These are phyloP conservation scores for Puccinia sorghi DNA, from an alignment of 1,284 basidiomycete genomes.

Conservation along the genomic window DNA sequence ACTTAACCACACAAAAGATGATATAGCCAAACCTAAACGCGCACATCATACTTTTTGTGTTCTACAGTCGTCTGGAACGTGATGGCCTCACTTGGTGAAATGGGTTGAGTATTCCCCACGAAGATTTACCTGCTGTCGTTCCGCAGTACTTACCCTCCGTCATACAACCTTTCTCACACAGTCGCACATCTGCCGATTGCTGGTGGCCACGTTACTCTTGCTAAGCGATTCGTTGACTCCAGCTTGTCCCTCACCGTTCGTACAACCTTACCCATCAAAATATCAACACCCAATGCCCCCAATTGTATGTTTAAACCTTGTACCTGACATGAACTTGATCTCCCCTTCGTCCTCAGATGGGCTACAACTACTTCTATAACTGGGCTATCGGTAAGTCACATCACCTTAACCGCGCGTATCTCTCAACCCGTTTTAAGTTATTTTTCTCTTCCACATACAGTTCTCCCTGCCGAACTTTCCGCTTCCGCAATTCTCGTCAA, in stretches of 20 bases:
- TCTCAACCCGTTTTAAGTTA: neutral
- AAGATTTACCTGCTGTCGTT: constrained; percentile 60
- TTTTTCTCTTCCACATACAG: constrained; percentile 55
- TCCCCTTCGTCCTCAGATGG: constrained; percentile 21
- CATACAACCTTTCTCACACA: constrained; percentile 63
- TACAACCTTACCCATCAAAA: constrained; percentile 18
- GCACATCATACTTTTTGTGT: constrained; percentile 58
- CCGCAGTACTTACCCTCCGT: constrained; percentile 58
- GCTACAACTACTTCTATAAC: constrained; percentile 58
- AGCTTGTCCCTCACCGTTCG: constrained; percentile 65
- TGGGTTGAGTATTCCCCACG: constrained; percentile 60
- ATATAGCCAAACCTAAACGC: constrained; percentile 54
- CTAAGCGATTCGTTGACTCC: constrained; percentile 75
- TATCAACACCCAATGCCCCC: neutral
- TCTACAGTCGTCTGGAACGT: constrained; percentile 52
- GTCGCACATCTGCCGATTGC: constrained; percentile 59
- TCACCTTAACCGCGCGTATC: neutral
- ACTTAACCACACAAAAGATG: neutral
- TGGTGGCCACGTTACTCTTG: constrained; percentile 75
- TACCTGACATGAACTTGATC: too few species aligned
- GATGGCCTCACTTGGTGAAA: constrained; percentile 61
- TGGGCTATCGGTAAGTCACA: constrained; percentile 42
- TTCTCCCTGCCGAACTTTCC: constrained; percentile 60
- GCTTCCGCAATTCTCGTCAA: constrained; percentile 60
- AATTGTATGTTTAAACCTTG: too few species aligned